Percentiles rank a stretch among this genome's conserved stretches.
Conservation (phyloP, 768 basidiomycete species). For the Lactifluus pinguis region DNA sequence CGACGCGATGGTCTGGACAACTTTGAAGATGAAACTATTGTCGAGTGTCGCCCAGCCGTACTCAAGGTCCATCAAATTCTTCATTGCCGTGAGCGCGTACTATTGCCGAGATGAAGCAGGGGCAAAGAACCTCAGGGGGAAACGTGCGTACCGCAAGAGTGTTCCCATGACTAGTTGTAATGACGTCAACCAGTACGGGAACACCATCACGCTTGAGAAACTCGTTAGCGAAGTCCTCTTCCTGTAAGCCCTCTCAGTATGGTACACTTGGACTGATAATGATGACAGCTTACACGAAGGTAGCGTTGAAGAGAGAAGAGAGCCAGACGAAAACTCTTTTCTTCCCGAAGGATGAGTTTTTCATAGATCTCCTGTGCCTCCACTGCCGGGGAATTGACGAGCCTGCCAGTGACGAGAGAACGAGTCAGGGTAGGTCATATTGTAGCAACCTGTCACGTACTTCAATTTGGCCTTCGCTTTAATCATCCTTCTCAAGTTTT, state of each 20-base stretch:
- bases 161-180: conserved; percentile 64
- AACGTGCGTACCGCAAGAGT: conserved; percentile 60
- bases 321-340: conserved; percentile 53
- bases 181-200: conserved; percentile 58
- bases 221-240: conserved; percentile 73
- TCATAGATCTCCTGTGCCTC: conserved; percentile 73
- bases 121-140: background rate
- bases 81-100: conserved; percentile 82
- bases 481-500: conserved; percentile 78
- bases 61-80: conserved; percentile 81
- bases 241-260: conserved; percentile 34
- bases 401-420: conserved; percentile 31
- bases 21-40: conserved; percentile 61
- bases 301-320: conserved; percentile 73
- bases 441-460: conserved; percentile 33
- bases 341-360: conserved; percentile 53
- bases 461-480: conserved; percentile 69
- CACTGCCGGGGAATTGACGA: conserved; percentile 70
- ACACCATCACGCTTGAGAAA: conserved; percentile 72
- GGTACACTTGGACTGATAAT: background rate
- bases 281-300: conserved; percentile 46
- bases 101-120: conserved; percentile 24
- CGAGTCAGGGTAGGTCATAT: background rate
- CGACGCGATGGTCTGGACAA: conserved; percentile 72
- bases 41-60: conserved; percentile 75